Evolutionary conservation across 306 rosid genomes (phyloP).

Genomic region (Sophora flavescens): DNA sequence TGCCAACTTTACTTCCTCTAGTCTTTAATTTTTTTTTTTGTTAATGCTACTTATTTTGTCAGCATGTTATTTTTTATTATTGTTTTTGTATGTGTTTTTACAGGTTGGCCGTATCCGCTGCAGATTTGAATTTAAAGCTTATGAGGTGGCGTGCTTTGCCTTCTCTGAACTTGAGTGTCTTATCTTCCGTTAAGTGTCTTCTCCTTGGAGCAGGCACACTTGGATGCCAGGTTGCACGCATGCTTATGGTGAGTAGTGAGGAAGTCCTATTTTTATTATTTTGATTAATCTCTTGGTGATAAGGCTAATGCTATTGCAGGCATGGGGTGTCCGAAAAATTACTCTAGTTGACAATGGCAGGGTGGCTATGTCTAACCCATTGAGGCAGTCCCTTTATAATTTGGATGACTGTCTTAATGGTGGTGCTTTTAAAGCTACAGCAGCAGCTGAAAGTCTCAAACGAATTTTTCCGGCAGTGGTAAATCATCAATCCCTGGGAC

Average conservation of each 20-base stretch:
- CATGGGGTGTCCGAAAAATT: slow-evolving; percentile 95
- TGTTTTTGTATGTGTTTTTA: slow-evolving; percentile 35
- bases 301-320: slow-evolving; percentile 59
- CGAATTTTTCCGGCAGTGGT: slow-evolving; percentile 97
- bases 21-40: neutral
- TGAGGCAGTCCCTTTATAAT: slow-evolving; percentile 97
- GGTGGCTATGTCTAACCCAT: slow-evolving; percentile 97
- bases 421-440: slow-evolving; percentile 83
- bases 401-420: slow-evolving; percentile 93
- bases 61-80: slow-evolving; percentile 36
- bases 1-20: slow-evolving; percentile 16
- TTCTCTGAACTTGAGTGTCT: slow-evolving; percentile 68
- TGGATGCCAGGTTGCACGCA: slow-evolving; percentile 99
- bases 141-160: slow-evolving; percentile 99
- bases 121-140: slow-evolving; percentile 96
- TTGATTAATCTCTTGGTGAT: slow-evolving; percentile 32
- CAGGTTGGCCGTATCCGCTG: slow-evolving; percentile 97
- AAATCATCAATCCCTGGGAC: slow-evolving; percentile 42
- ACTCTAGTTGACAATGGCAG: slow-evolving; percentile 89
- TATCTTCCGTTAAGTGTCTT: slow-evolving; percentile 91
- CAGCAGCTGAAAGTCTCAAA: slow-evolving; percentile 85
- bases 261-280: slow-evolving; percentile 24
- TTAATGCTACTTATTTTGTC: slow-evolving; percentile 14
- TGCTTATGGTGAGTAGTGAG: slow-evolving; percentile 87
- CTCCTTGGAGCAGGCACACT: slow-evolving; percentile 98